Base-by-base conservation (phyloP, 2,329 filamentous ascomycete genomes). In the Aspergillus eucalypticola region DNA sequence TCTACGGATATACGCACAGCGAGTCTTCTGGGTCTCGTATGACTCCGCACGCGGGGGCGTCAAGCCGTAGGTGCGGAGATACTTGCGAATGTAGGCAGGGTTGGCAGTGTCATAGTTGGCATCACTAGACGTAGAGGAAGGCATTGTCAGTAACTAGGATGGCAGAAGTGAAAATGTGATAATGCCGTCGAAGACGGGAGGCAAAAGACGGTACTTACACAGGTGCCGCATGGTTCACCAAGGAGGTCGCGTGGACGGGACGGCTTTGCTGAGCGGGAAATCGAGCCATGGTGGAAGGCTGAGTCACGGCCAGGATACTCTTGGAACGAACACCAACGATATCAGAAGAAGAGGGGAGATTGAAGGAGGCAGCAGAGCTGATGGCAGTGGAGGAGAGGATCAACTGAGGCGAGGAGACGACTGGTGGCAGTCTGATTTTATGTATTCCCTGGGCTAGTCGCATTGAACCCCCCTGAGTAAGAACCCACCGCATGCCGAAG, bases 1-100 rank as follows among this genome's bases (percentile, higher is more conserved):
- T 29, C 39, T 19, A 23, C 21, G 8, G 25, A 8, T 51, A 27
- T 53, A 66, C 70, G 58, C 68, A 74, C 80, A 82, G 73, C 80
- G 76, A 66, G 76, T 75, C 73, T 80, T 79, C 67, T 82, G 80
- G 42, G 75, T 73, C 63, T 82, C 80, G 65, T 81, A 81, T 61
- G 73, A 76, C 65, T 82, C 80, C 49, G 79, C 75, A 55, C 77
- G 78, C 49, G 80, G 80, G 65, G 80, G 80, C 60, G 79, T 81
- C 60, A 82, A 72, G 55, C 80, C 80, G 66, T 82, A 82, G 17
- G 80, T 82, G 64, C 79, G 78, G 61, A 82, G 76, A 70, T 82
- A 82, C 66, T 81, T 82, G 73, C 80, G 80, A 50, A 82, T 80
- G 59, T 81, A 79, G 48, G 77, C 68, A 39, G 80, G 79, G 66